These are phyloP conservation scores for Tulasnella sp. DNA, from an alignment of 768 basidiomycete genomes.

Conservation along the genomic window DNA sequence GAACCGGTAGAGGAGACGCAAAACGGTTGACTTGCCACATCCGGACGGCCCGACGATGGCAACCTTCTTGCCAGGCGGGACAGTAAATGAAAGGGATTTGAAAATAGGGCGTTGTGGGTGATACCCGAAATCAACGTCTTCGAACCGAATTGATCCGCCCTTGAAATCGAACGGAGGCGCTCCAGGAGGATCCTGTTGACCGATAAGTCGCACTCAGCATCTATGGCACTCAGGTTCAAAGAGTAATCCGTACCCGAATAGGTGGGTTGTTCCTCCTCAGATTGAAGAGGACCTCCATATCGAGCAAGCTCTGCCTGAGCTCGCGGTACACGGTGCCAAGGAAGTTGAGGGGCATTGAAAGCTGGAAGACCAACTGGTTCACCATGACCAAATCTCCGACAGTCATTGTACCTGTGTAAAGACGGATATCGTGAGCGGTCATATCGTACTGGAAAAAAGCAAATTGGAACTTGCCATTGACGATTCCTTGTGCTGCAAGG, in stretches of 20 bases:
- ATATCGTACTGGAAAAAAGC: not conserved
- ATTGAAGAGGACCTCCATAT: constrained; percentile 95
- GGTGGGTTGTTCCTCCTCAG: constrained; percentile 74
- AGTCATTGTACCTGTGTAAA: constrained; percentile 81
- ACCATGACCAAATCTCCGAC: constrained; percentile 98
- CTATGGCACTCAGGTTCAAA: not conserved
- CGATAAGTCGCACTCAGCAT: not conserved
- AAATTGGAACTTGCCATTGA: constrained; percentile 54
- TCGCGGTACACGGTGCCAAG: constrained; percentile 96
- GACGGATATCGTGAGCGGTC: not conserved
- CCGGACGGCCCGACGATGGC: constrained; percentile 97
- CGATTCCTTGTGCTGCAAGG: constrained; percentile 87
- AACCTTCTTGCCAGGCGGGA: constrained; percentile 93
- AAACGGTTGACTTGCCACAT: constrained; percentile 94
- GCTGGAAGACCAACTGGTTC: constrained; percentile 95
- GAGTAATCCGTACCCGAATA: constrained; percentile 41
- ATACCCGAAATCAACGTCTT: constrained; percentile 87
- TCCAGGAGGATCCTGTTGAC: constrained; percentile 53
- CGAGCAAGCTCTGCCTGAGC: constrained; percentile 87
- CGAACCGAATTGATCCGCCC: constrained; percentile 86
- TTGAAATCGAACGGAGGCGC: constrained; percentile 60
- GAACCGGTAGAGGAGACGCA: constrained; percentile 89
- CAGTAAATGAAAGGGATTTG: constrained; percentile 73
- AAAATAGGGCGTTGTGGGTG: constrained; percentile 91
- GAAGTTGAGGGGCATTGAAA: constrained; percentile 94